phyloP scores from a whole-genome alignment of 78 protist genomes.

The Dictyostelium brefeldianum region DNA sequence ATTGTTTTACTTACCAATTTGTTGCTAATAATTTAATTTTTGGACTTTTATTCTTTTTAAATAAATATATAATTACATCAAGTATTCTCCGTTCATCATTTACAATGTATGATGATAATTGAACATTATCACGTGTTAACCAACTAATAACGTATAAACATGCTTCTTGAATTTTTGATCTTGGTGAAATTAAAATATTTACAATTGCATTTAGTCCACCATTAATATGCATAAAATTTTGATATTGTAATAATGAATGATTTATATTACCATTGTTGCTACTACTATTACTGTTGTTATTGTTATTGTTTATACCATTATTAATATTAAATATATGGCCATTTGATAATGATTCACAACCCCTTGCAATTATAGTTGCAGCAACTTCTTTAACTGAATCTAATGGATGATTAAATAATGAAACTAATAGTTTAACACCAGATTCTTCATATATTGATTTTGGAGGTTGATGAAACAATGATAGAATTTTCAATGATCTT shows the following conservation, averaged over 20 bases:
- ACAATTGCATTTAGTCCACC: conserved; percentile 52
- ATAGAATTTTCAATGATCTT: conserved; percentile 52
- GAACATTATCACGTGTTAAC: conserved; percentile 52
- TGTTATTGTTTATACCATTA: background rate
- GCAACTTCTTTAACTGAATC: conserved; percentile 58
- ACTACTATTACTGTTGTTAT: background rate
- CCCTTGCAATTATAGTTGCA: conserved; percentile 44
- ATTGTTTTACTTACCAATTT: conserved; percentile 10
- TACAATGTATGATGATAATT: conserved; percentile 12
- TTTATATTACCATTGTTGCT: background rate
- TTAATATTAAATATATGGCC: background rate
- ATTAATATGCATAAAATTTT: conserved; percentile 20
- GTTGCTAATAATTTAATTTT: conserved; percentile 59
- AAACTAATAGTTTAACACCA: conserved; percentile 46
- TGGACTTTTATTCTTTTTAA: conserved; percentile 36
- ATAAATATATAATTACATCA: conserved; percentile 20
- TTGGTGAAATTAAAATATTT: conserved; percentile 21
- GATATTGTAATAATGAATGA: conserved; percentile 38
- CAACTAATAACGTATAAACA: conserved; percentile 48
- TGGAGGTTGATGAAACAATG: conserved; percentile 29
- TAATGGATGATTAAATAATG: conserved; percentile 43
- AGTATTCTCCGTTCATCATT: conserved; percentile 11
- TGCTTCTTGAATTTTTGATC: conserved; percentile 57
- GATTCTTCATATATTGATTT: conserved; percentile 29
- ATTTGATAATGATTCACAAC: conserved; percentile 43